Evolutionary conservation across 2,329 filamentous ascomycete genomes (phyloP).

Genomic region (Aspergillus fijiensis): DNA sequence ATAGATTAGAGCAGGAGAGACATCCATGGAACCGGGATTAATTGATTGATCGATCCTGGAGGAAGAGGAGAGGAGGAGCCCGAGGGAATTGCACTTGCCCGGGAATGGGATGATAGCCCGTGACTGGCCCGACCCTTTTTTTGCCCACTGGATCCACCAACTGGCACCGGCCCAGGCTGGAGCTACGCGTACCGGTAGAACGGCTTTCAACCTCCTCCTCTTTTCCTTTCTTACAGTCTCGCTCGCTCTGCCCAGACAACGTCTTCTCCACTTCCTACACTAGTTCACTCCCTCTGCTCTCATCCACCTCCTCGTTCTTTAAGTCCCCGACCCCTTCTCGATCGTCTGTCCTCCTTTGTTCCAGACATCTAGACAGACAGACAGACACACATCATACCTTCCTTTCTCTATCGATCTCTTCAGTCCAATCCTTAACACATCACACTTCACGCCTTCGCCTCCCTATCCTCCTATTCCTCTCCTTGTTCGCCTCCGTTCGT

Average conservation of each 20-base stretch:
- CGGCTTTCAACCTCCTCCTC: neutral
- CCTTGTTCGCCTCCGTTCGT: neutral
- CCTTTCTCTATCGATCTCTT: neutral
- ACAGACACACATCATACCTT: neutral
- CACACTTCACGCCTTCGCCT: neutral
- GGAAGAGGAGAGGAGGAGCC: neutral
- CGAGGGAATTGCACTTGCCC: neutral
- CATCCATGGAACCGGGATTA: constrained; percentile 12
- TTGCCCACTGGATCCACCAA: neutral
- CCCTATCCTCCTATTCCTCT: neutral
- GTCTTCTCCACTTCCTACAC: neutral
- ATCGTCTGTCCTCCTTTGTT: constrained; percentile 1
- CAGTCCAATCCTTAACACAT: neutral
- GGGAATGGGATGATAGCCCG: neutral
- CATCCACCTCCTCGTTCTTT: neutral
- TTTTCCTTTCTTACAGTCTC: neutral
- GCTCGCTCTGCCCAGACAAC: neutral
- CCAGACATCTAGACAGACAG: neutral
- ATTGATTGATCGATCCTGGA: constrained; percentile 11
- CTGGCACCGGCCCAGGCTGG: neutral
- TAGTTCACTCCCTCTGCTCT: neutral
- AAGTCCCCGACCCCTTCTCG: neutral
- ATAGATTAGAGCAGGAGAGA: constrained; percentile 2
- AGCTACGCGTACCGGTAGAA: neutral
- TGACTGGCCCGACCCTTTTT: constrained; percentile 2